These are phyloP conservation scores for Pythium phragmiticola DNA, from an alignment of 352 stramenopile genomes.

Conservation along the genomic window DNA sequence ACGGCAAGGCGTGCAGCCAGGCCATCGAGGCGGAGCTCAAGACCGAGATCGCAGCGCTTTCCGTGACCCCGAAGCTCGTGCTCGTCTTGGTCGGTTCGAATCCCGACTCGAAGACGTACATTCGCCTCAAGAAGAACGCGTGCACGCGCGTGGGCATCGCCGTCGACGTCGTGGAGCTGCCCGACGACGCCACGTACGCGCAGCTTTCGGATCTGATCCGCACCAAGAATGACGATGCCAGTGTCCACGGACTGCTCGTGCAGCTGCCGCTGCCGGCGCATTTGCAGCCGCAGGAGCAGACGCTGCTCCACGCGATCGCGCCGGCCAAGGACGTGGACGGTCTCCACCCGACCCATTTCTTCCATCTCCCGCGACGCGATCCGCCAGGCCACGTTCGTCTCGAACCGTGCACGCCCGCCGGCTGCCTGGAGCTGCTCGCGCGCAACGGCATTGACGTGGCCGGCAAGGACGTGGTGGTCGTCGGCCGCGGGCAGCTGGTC, in stretches of 20 bases:
- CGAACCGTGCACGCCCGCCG: conserved; percentile 95
- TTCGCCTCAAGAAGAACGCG: conserved; percentile 99
- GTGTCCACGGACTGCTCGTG: conserved; percentile 86
- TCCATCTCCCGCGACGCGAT: conserved; percentile 92
- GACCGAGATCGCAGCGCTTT: conserved; percentile 75
- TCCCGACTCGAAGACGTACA: conserved; percentile 97
- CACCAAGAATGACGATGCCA: conserved; percentile 55
- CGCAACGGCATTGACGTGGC: conserved; percentile 83
- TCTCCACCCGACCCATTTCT: conserved; percentile 96
- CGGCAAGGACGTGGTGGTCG: conserved; percentile 96
- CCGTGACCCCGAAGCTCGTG: conserved; percentile 88
- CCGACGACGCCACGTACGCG: conserved; percentile 40
- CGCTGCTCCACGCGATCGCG: conserved; percentile 90
- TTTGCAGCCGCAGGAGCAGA: conserved; percentile 96
- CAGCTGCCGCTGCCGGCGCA: conserved; percentile 90
- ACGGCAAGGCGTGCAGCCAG: conserved; percentile 86
- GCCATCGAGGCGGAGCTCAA: conserved; percentile 88
- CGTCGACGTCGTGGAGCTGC: conserved; percentile 18
- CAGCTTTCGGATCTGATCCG: conserved; percentile 51
- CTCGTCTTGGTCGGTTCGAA: conserved; percentile 96
- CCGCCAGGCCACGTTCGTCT: conserved; percentile 78
- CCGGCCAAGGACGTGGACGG: conserved; percentile 98
- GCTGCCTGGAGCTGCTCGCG: conserved; percentile 96
- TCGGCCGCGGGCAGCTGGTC: conserved; percentile 97
- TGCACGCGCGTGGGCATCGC: conserved; percentile 93